Percentiles rank a stretch among this genome's conserved stretches.
phyloP scores from a whole-genome alignment of 106 monocot species.

The Platanthera guangdongensis region DNA sequence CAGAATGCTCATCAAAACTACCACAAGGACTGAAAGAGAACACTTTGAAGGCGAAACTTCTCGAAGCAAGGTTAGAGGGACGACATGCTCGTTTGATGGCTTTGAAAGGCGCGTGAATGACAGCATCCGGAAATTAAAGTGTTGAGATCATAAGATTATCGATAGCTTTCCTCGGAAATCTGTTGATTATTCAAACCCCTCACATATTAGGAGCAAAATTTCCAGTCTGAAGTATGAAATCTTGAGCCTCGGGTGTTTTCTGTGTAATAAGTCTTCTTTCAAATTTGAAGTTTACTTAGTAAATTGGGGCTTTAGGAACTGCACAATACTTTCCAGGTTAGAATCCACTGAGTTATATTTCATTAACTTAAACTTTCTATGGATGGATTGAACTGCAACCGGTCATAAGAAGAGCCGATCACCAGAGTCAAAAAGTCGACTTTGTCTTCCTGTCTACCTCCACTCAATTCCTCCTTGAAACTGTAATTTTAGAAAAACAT shows the following conservation, averaged over 20 bases:
- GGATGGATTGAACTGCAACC: background rate
- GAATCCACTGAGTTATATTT: background rate
- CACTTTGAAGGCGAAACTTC: constrained; percentile 77
- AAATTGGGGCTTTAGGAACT: background rate
- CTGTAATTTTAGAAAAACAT: no score
- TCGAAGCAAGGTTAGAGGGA: constrained; percentile 81
- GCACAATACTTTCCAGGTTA: background rate
- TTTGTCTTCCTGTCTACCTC: no score
- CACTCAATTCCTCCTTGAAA: no score
- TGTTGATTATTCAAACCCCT: background rate
- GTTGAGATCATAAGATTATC: background rate
- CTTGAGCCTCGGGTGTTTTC: background rate
- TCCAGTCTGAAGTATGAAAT: background rate
- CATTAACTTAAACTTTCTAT: background rate
- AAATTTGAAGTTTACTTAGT: background rate
- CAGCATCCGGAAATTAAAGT: background rate
- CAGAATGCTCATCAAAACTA: constrained; percentile 36
- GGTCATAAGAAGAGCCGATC: no score
- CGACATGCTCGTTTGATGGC: constrained; percentile 52
- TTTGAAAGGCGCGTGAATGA: constrained; percentile 18
- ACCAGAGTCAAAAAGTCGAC: no score
- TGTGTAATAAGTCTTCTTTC: background rate
- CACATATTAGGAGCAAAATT: background rate
- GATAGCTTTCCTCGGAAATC: background rate
- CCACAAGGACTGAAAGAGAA: constrained; percentile 37